Evolutionary conservation across 1,139 yeast species (phyloP), one percentile per base, ranked within the genome.

Genomic region (Yamadazyma aaseri): DNA sequence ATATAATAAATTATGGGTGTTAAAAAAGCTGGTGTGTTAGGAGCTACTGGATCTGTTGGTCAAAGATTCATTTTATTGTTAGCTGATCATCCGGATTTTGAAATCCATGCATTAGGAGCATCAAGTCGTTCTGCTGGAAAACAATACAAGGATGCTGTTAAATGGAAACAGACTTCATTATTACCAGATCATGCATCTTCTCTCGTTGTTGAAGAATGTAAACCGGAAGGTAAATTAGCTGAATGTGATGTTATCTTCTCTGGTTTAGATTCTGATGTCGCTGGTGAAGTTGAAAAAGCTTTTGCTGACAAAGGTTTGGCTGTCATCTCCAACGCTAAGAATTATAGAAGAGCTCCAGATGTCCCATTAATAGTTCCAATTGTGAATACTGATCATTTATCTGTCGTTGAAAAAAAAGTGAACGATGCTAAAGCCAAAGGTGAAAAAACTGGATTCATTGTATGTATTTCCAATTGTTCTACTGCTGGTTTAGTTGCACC

Each of bases 401-500:
- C 80, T 25, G 77, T 92, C 38, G 76, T 90, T 38, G 84, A 79
- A 51, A 65, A 75, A 39, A 79, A 76, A 53, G 68, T 81, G 20
- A 63, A 60, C 15, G 71, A 63, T 34, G 81, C 85, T 31, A 65
- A 67, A 49, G 69, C 73, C 9, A 65, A 66, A 11, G 81, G 81
- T 32, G 64, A 67, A 48, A 55, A 62, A 50, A 79, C 71, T 50
- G 99, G 98, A 26, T 86, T 76, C 63, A 83, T 87, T 50, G 81
- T 92, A 33, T 92, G 98, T 68, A 92, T 92, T 55, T 90, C 97
- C 39, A 92, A 92, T 72, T 92, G 99, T 67, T 89, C 97, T 29
- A 92, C 99, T 29, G 98, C 97, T 9, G 97, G 97, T 33, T 73
- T 92, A 43, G 98, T 92, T 24, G 97, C 97, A 9, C 98, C 98